Evolutionary conservation across 1,139 yeast genomes (phyloP), one percentile per base, ranked within the genome.

Genomic region (Taiozyma onychis): DNA sequence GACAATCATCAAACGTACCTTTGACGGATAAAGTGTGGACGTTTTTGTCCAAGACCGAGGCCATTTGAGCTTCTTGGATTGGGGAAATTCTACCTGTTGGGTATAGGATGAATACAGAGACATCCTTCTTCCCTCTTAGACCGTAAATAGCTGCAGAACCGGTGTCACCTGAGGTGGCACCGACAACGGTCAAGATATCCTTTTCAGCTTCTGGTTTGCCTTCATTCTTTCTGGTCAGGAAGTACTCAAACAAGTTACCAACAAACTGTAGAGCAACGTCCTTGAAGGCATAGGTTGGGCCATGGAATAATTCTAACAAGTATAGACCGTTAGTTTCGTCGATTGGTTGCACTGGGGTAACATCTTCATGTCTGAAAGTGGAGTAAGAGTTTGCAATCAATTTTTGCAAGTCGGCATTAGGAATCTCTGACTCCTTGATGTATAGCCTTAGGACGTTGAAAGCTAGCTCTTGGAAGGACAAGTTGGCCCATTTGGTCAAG

Each of bases 101-200:
- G 66, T 91, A 93, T 60, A 95, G 75, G 57, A 93, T 93, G 70
- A 93, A 95, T 34, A 93, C 99, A 41, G 95, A 87, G 30, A 93
- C 97, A 67, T 95, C 98, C 71, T 90, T 87, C 73, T 93, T 93
- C 66, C 95, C 95, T 72, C 99, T 80, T 61, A 93, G 79, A 51
- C 99, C 99, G 71, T 93, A 93, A 59, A 93, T 93, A 55, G 99
- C 99, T 48, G 99, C 99, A 46, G 97, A 88, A 48, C 99, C 99
- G 45, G 99, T 93, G 66, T 93, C 99, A 63, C 99, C 99, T 49
- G 96, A 88, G 28, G 99, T 93, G 44, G 99, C 99, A 62, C 99
- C 99, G 53, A 93, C 97, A 57, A 93, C 99, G 41, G 99, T 93
- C 62, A 93, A 77, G 55, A 81, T 80, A 61, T 89, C 95, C 64